phyloP scores from a whole-genome alignment of 2,329 filamentous ascomycete genomes.

The Mariannaea sp. region DNA sequence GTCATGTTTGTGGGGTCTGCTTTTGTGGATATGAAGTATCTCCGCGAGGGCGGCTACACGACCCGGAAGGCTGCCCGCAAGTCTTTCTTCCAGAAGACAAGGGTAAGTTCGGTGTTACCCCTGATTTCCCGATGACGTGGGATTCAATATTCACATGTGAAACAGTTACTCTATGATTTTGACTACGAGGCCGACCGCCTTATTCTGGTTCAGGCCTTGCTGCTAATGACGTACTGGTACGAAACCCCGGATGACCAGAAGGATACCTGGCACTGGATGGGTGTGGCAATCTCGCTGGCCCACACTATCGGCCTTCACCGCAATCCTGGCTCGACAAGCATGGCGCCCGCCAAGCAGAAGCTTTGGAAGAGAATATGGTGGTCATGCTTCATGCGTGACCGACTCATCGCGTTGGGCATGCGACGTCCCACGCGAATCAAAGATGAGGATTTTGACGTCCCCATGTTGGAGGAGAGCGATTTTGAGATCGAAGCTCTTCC shows the following conservation, averaged over 20 bases:
- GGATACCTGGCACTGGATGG: slow-evolving; percentile 99
- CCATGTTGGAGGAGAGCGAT: slow-evolving; percentile 82
- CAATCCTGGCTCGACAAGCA: slow-evolving; percentile 76
- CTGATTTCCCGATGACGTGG: slow-evolving; percentile 7
- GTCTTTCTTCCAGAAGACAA: slow-evolving; percentile 85
- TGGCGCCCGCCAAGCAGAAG: slow-evolving; percentile 74
- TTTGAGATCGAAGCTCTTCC: slow-evolving; percentile 77
- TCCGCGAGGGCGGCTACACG: slow-evolving; percentile 77
- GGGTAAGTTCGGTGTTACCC: slow-evolving; percentile 59
- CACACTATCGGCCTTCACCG: slow-evolving; percentile 93
- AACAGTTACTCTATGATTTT: slow-evolving; percentile 85
- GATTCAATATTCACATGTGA: slow-evolving; percentile 20
- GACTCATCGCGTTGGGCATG: slow-evolving; percentile 92
- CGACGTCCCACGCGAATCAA: slow-evolving; percentile 89
- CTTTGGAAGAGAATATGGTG: slow-evolving; percentile 98
- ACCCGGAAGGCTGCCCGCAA: slow-evolving; percentile 82
- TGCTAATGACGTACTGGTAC: slow-evolving; percentile 97
- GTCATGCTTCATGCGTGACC: slow-evolving; percentile 95
- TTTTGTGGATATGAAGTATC: slow-evolving; percentile 79
- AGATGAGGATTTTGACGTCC: slow-evolving; percentile 90
- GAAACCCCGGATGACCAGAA: slow-evolving; percentile 97
- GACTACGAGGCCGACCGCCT: slow-evolving; percentile 93
- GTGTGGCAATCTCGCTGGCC: slow-evolving; percentile 87
- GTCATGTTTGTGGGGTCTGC: slow-evolving; percentile 93
- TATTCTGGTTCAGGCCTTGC: slow-evolving; percentile 81